Base-by-base conservation (phyloP, 2,329 filamentous ascomycete genomes). In the Davidsoniella eucalypti region DNA sequence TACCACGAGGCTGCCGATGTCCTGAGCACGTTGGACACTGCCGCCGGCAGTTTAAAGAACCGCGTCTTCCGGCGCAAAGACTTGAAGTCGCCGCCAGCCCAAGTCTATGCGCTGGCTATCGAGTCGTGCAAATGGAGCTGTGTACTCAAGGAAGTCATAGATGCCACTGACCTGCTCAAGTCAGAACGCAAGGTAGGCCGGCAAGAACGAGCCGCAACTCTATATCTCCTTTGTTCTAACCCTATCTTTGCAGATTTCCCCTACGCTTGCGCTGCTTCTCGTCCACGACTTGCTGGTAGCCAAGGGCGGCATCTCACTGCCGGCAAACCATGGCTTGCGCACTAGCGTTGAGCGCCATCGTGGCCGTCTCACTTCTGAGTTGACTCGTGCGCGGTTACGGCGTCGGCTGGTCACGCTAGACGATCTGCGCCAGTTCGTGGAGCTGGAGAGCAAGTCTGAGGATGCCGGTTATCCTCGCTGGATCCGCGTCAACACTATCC, bases 91-190 rank as follows among this genome's bases (percentile, higher is more conserved):
- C 75, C 82, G 2, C 82, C 83, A 0, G 80, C 81, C 9, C 85
- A 93, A 61, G 70, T 96, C 6, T 96, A 92, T 62, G 92, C 92
- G 7, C 70, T 98, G 36, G 82, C 87, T 18, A 75, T 82, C 18
- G 88, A 96, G 65, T 80, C 85, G 1, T 80, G 83, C 57, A 96
- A 94, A 78, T 95, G 90, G 86, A 92, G 88, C 58, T 63, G 70
- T 3, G 72, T 95, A 2, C 67, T 98, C 44, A 87, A 87, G 59
- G 87, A 94, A 60, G 82, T 95, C n/a, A 78, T 98, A 60, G 87
- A 95, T 57, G 78, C 74, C 56, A 75, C 87, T 1, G 82, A 78
- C 3, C 67, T 96, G 36, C 67, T 96, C 36, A 73, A 73, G n/a
- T 67, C 80, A 8, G 92, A 98, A 68, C 81, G 78, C 56, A 94